Evolutionary conservation across 805 yeast species (phyloP).

Genomic region (Ogataea neopini): DNA sequence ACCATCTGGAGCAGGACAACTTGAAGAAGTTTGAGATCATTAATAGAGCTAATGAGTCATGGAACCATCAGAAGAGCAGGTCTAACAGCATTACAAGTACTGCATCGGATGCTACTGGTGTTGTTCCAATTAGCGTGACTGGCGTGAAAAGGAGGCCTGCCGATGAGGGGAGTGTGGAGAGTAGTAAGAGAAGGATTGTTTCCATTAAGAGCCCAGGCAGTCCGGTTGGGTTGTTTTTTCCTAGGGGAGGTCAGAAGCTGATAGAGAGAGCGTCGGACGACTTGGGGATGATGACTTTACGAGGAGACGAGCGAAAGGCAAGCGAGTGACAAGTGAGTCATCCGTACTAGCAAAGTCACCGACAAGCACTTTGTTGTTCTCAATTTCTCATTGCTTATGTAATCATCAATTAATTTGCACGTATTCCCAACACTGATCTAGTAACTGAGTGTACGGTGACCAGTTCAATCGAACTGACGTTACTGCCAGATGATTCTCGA

Average conservation of each 20-base stretch:
- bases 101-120: conserved; percentile 10
- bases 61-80: conserved; percentile 33
- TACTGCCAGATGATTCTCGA: no score
- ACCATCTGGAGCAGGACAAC: conserved; percentile 9
- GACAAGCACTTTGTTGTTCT: no score
- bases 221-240: conserved; percentile 6
- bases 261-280: conserved; percentile 35
- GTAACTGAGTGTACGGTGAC: no score
- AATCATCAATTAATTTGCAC: no score
- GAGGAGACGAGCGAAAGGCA: background rate
- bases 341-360: no score
- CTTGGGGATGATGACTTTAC: conserved; percentile 32
- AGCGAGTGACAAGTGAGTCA: background rate
- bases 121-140: background rate
- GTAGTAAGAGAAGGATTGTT: conserved; percentile 26
- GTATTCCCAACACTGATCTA: no score
- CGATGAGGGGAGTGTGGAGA: conserved; percentile 12
- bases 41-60: conserved; percentile 37
- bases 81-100: conserved; percentile 9
- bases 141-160: conserved; percentile 20
- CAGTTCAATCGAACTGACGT: no score
- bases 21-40: conserved; percentile 36
- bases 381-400: no score
- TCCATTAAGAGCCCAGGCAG: conserved; percentile 17
- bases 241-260: conserved; percentile 29